Base-by-base conservation (phyloP, 805 yeast genomes). In the Tetrapisispora phaffii region DNA sequence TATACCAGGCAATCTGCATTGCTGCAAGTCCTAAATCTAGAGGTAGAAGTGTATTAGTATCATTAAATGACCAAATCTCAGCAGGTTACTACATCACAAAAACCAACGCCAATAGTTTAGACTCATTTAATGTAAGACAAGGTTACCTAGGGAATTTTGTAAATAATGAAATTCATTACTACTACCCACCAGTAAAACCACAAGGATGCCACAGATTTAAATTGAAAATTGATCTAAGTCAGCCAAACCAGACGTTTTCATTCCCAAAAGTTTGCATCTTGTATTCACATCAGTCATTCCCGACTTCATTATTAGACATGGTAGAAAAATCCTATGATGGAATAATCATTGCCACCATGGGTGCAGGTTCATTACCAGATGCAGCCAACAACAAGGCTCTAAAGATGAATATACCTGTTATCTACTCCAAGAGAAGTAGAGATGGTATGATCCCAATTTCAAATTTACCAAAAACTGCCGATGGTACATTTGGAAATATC, bases 131-230 rank as follows among this genome's bases (percentile, higher is more conserved):
- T 58, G 75, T 74, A 33, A 82, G 83, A 48, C 85, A 80, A 55
- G 87, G 87, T 12, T 80, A 79, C 56, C 60, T 81, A 52, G 88
- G 88, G 4, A 77, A 76, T 55, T 80, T 80, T 57, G 83, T 80
- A 33, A 77, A 80, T 55, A 78, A 79, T 46, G 77, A 75, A 55
- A 74, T 80, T 23, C 80, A 77, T 55, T 81, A 74, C 56, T 79
- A 77, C 54, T 80, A 72, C 53, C 85, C 85, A 35, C 75, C 83
- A 1, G 72, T 71, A 22, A 73, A 73, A 55, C 83, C 85, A 9
- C 65, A 73, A 23, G 80, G 80, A 2, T 60, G 68, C 35, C 63
- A 64, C 48, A 64, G 59, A 50, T 73, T 75, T 47, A 64, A 72
- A 45, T 56, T 72, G 47, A 61, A 65, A 41, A 47, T 66, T 1